Percentiles rank a stretch among this genome's conserved stretches.
Conservation (phyloP, 164 flowering plant species). For the Akebia trifoliata region DNA sequence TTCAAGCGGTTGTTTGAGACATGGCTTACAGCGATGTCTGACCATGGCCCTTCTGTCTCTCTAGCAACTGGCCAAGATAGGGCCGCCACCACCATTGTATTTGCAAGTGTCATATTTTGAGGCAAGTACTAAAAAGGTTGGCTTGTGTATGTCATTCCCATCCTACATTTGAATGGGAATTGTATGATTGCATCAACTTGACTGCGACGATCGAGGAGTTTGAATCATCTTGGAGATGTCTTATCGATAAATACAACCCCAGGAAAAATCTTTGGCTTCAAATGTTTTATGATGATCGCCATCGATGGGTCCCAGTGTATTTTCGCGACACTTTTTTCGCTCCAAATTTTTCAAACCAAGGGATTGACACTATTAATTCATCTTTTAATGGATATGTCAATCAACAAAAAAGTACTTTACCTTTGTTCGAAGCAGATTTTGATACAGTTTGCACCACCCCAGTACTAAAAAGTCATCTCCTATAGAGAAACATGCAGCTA, state of each 20-base stretch:
- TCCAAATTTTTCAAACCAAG: constrained; percentile 37
- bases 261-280: constrained; percentile 62
- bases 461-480: constrained; percentile 53
- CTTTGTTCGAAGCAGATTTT: constrained; percentile 50
- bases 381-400: constrained; percentile 53
- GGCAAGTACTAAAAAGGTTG: constrained; percentile 63
- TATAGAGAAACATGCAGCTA: constrained; percentile 64
- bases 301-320: constrained; percentile 69
- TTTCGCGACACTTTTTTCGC: constrained; percentile 65
- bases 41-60: constrained; percentile 50
- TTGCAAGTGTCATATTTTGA: constrained; percentile 66
- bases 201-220: constrained; percentile 65
- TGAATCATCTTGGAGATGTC: constrained; percentile 53
- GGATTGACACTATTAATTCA: constrained; percentile 27
- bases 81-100: constrained; percentile 67
- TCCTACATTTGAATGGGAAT: constrained; percentile 49
- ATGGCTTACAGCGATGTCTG: constrained; percentile 70
- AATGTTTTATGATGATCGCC: constrained; percentile 52
- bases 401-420: constrained; percentile 43
- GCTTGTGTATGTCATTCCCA: constrained; percentile 47
- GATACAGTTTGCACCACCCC: constrained; percentile 48
- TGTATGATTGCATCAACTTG: constrained; percentile 59
- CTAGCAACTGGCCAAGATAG: constrained; percentile 66
- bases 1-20: constrained; percentile 67
- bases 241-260: constrained; percentile 56